Evolutionary conservation across 176 grass and related monocot species (phyloP), one percentile per base, ranked within the genome.

Genomic region (Panicum miliaceum): DNA sequence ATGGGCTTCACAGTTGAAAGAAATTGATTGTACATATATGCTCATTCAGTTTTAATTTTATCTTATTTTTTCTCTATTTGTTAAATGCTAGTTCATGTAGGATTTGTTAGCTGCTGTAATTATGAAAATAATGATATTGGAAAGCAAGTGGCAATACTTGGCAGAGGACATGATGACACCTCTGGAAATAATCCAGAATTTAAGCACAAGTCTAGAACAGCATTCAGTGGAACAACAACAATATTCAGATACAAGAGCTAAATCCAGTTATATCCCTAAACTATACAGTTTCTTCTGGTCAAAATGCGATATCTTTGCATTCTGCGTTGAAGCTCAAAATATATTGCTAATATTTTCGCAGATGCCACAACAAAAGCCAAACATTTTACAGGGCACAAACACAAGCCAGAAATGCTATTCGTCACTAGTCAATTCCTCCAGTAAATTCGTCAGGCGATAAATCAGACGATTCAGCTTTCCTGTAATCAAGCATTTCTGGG

Each of bases 401-500:
- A 76, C 12, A 75, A 14, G 7, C 48, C 13, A 11, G 57, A n/a
- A n/a, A 47, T 60, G 26, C 61, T 58, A 43, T 22, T 23, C 50
- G 18, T 20, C 52, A 74, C 8, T 10, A 36, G 12, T 58, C 34
- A 19, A 9, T 42, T 12, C 1, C 29, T 25, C 34, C 47, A 47
- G 38, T 19, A 82, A 18, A 51, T 59, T 85, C 16, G 8, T 27
- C 42, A 4, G 73, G 43, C 2, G 64, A 12, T 60, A 61, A 22
- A 32, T 23, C 38, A 14, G 20, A 40, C 3, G 0, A 43, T 42
- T 86, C 40, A 87, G 42, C 54, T 19, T 82, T 72, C 86, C 89
- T 91, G 53, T 90, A 95, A 46, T 87, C 83, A 15, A 93, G 32
- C 93, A 93, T 95, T 48, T 98, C 93, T 1, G 83, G 27, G 75